These are phyloP conservation scores for Trametes cingulata DNA, from an alignment of 768 basidiomycete genomes.

Conservation along the genomic window DNA sequence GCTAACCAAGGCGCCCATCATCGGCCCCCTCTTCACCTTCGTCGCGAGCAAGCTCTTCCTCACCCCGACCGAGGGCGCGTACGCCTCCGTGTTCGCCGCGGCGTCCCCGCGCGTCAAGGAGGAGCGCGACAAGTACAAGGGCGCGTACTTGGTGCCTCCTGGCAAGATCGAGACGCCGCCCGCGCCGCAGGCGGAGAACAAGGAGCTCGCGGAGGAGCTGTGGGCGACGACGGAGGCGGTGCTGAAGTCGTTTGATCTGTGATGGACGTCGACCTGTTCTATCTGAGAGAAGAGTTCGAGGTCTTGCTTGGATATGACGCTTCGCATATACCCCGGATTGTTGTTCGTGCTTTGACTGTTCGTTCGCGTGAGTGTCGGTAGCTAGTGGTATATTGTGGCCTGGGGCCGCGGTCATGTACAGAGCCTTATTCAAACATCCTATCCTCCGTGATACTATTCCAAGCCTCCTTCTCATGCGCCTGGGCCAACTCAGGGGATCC, in stretches of 20 bases:
- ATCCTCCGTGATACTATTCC: too few relatives aligned
- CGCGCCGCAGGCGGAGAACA: conserved; percentile 29
- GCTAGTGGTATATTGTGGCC: too few relatives aligned
- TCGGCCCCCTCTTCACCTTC: conserved; percentile 6
- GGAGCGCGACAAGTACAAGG: conserved; percentile 37
- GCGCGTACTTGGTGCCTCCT: conserved; percentile 40
- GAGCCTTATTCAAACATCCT: too few relatives aligned
- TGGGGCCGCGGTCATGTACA: too few relatives aligned
- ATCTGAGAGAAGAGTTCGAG: too few relatives aligned
- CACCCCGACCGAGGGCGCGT: conserved; percentile 36
- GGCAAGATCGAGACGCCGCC: conserved; percentile 33
- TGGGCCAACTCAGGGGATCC: conserved; percentile 46
- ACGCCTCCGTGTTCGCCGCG: conserved; percentile 43
- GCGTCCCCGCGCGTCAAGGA: conserved; percentile 37
- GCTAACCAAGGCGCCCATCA: neutral
- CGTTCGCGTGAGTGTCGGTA: too few relatives aligned
- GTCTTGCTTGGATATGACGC: too few relatives aligned
- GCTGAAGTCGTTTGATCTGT: conserved; percentile 31
- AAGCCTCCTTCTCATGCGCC: too few relatives aligned
- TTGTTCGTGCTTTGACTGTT: too few relatives aligned
- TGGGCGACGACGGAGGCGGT: conserved; percentile 40
- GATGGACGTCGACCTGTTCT: neutral
- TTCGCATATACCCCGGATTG: too few relatives aligned
- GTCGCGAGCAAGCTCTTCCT: conserved; percentile 32
- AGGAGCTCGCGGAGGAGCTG: conserved; percentile 40